A percentile compares a stretch with the other conserved stretches of the same genome.
phyloP scores from a whole-genome alignment of 192 early-diverging fungal genomes.

The Coemansia nantahalensis region DNA sequence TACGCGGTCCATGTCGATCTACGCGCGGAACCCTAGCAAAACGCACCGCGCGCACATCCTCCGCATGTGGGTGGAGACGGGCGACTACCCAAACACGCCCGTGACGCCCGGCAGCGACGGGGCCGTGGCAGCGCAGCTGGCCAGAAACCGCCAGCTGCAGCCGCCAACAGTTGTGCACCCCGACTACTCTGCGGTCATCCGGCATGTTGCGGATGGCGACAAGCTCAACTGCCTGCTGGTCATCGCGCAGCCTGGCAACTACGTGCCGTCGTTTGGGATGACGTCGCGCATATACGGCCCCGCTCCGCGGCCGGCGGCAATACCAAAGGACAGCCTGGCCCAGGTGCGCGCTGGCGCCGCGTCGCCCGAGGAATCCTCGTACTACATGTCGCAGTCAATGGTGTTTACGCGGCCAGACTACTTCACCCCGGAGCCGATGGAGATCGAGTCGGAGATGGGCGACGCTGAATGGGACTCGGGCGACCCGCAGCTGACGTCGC shows the following conservation, averaged over 20 bases:
- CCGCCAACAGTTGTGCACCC: constrained; percentile 5
- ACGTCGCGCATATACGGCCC: constrained; percentile 40
- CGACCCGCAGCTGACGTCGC: constrained; percentile 34
- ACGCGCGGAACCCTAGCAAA: constrained; percentile 46
- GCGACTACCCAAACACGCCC: no score
- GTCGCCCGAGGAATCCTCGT: constrained; percentile 26
- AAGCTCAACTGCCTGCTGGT: constrained; percentile 43
- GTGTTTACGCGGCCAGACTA: constrained; percentile 34
- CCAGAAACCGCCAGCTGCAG: no score
- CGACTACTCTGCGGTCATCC: constrained; percentile 26
- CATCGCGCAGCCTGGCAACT: constrained; percentile 36
- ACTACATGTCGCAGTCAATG: constrained; percentile 38
- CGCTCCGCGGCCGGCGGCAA: not conserved
- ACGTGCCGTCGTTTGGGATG: constrained; percentile 42
- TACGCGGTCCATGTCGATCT: constrained; percentile 17
- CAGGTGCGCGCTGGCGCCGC: constrained; percentile 5
- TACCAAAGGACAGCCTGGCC: constrained; percentile 11
- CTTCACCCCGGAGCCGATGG: constrained; percentile 30
- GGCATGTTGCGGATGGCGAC: constrained; percentile 46
- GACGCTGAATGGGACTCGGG: constrained; percentile 31
- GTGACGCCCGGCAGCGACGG: no score
- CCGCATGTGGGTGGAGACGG: constrained; percentile 46
- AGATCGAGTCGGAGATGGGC: constrained; percentile 7
- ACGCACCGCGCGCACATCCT: constrained; percentile 43
- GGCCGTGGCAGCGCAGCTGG: not conserved